phyloP scores from a whole-genome alignment of 805 yeast genomes.

The Suhomyces prunicola region DNA sequence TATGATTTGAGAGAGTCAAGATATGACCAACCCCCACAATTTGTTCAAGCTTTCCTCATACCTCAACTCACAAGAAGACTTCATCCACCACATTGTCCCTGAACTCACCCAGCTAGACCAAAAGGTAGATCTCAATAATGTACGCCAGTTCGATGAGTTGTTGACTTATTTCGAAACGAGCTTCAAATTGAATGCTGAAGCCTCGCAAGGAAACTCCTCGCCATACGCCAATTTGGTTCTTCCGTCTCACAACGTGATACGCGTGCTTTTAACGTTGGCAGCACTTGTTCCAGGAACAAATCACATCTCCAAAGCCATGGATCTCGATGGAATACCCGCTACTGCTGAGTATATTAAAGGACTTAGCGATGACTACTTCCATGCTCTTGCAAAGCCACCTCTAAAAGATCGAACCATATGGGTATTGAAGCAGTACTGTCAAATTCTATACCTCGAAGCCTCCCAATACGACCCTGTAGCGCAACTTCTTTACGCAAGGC shows the following conservation, averaged over 20 bases:
- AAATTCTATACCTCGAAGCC: neutral
- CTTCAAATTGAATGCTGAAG: conserved; percentile 2
- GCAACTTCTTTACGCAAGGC: conserved; percentile 1
- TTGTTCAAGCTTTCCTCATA: conserved; percentile 9
- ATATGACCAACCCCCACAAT: neutral
- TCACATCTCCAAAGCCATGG: conserved; percentile 19
- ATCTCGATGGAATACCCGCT: conserved; percentile 18
- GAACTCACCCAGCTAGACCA: conserved; percentile 11
- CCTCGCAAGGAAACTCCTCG: neutral
- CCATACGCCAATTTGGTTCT: conserved; percentile 9
- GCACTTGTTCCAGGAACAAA: conserved; percentile 25
- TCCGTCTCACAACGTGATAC: conserved; percentile 27
- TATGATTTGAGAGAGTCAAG: neutral
- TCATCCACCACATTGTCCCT: conserved; percentile 21
- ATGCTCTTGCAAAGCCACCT: conserved; percentile 15
- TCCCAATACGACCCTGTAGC: conserved; percentile 1
- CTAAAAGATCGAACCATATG: conserved; percentile 17
- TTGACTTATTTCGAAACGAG: conserved; percentile 24
- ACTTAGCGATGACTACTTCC: conserved; percentile 18
- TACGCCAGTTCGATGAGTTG: conserved; percentile 26
- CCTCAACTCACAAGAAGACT: conserved; percentile 15
- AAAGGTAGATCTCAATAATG: conserved; percentile 23
- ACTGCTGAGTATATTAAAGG: conserved; percentile 18
- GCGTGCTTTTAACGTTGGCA: conserved; percentile 31
- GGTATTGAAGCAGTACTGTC: conserved; percentile 13